A percentile compares a stretch with the other conserved stretches of the same genome.
phyloP scores from a whole-genome alignment of 257 asterid genomes.

The Solanum dulcamara region DNA sequence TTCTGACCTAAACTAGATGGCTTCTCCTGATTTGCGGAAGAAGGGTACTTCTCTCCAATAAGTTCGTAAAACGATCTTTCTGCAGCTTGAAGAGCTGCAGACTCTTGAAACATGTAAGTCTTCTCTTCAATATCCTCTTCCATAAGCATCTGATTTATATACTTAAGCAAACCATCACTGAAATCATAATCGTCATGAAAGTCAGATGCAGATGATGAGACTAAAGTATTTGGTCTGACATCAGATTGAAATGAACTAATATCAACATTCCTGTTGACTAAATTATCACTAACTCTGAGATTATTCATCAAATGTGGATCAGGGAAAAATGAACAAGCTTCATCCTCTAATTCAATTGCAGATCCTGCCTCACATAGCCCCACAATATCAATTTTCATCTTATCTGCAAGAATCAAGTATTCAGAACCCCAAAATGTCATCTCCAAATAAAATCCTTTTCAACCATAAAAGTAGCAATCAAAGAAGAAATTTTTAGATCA shows the following conservation, averaged over 20 bases:
- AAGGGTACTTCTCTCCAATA: constrained; percentile 47
- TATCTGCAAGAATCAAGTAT: not conserved
- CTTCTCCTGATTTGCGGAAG: constrained; percentile 17
- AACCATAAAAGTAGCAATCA: not conserved
- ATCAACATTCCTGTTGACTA: not conserved
- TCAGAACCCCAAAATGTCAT: not conserved
- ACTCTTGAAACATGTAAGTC: constrained; percentile 43
- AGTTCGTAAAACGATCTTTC: constrained; percentile 63
- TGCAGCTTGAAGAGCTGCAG: constrained; percentile 50
- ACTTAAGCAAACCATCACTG: constrained; percentile 42
- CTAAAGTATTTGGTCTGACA: not conserved
- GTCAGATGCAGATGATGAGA: constrained; percentile 10
- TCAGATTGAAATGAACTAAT: not conserved
- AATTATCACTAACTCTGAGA: not conserved
- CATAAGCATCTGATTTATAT: constrained; percentile 58
- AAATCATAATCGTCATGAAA: constrained; percentile 40
- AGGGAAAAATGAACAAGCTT: not conserved
- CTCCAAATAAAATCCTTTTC: not conserved
- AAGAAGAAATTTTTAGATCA: not conserved
- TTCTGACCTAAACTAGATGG: constrained; percentile 13
- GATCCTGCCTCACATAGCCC: not conserved
- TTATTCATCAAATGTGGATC: too few species aligned
- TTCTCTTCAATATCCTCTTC: constrained; percentile 70
- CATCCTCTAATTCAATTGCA: not conserved
- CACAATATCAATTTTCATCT: not conserved